Evolutionary conservation across 805 yeast genomes (phyloP), one percentile per base, ranked within the genome.

Genomic region (Vanderwaltozyma tropicalis): DNA sequence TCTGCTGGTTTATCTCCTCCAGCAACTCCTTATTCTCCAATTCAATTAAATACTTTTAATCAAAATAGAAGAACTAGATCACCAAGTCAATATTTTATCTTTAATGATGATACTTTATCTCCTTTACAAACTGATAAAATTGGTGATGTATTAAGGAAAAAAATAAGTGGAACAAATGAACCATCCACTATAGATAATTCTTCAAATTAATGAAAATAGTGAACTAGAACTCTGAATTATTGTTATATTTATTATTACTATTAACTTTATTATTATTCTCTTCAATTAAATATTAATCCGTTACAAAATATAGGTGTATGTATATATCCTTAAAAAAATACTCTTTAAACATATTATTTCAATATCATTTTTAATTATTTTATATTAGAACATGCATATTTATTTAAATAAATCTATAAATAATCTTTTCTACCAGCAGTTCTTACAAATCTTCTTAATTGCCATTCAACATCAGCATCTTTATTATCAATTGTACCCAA

Each of bases 381-480:
- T 15, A 15, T 16, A 16, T 28, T 28, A 25, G n/a, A 25, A 25
- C n/a, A 25, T 28, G 12, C 32, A 26, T 25, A 33, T 30, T 29
- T 22, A 28, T 3, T 20, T 28, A 11, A 8, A 8, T 34, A 14
- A 12, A 3, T 29, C 38, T 48, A 59, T 39, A 89, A 65, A 59
- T 89, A 87, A 57, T 88, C 92, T 67, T 92, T 89, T 64, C 96
- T 79, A 61, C 81, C 87, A 15, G 95, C 97, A 20, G 98, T 92
- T 57, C 98, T 75, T 33, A 87, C 85, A 51, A 88, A 92, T 51
- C 96, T 78, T 61, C 95, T 75, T 50, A 84, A 67, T 66, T 84
- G 83, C 97, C 97, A 92, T 59, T 92, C 99, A n/a, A 85, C 76
- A 54, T 92, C 98, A 10, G 96, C 95, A 59, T 92, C 96, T 64